Base-by-base conservation (phyloP, 2,329 filamentous ascomycete species). In the Emericellopsis cladophorae region DNA sequence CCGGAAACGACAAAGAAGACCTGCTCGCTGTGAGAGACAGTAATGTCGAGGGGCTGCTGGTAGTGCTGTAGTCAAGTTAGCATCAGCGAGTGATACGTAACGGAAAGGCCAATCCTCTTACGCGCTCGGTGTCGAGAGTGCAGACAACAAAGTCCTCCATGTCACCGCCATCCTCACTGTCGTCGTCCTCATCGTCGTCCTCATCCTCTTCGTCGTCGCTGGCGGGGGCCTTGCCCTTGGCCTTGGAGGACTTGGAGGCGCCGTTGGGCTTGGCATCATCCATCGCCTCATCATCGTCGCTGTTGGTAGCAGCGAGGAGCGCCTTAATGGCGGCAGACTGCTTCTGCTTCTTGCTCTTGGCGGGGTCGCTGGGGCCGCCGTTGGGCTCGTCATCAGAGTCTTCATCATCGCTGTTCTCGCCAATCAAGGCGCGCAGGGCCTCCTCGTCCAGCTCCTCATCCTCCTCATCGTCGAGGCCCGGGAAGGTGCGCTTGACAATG, bases 1-100 rank as follows among this genome's bases (percentile, higher is more conserved):
- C 92, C 92, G 46, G 76, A 80, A 49, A 94, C 88, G 58, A 84
- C 77, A 71, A 98, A 96, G 74, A 85, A 95, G 49, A 95, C 81
- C 52, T 78, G 78, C 72, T 98, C 92, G 51, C 84, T 77, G 60
- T 95, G 84, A 54, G 77, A 79, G 58, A 98, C 79, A 48, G 85
- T 92, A 62, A 98, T 86, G 64, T 98, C 87, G 44, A 98, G 78
- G 37, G 92, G 68, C 66, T 98, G 93, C 67, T 98, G 92, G 74
- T 83, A 95, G 70, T 85, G 78, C 92, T 96, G 54, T 34, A 18
- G 31, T 16, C 23, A 16, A 6, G 52, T 64, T 52, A 65, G 52
- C 36, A 34, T 14, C 15, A 8, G 7, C 21, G 36, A 5, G 4
- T 33, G 12, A 15, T 39, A 12, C 7, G 40, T 31, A 11, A 37